A percentile compares a stretch with the other conserved stretches of the same genome.
phyloP scores from a whole-genome alignment of 2,329 filamentous ascomycete genomes.

The Thermoascus crustaceus region DNA sequence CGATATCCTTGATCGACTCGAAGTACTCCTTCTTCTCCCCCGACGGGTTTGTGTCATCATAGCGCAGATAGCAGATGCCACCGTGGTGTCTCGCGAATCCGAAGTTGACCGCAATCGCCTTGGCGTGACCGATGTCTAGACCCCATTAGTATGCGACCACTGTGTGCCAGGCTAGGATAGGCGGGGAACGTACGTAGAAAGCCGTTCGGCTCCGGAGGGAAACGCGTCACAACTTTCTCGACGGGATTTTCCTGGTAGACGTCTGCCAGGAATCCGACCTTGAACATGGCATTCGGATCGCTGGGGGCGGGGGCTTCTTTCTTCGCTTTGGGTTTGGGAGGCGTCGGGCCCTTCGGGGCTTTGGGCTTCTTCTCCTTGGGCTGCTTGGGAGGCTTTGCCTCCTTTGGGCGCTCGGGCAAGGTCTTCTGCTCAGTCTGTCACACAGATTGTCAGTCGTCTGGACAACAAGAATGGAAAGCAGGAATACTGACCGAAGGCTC shows the following conservation, averaged over 20 bases:
- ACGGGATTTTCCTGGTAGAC: conserved; percentile 60
- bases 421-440: too few relatives aligned
- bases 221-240: conserved; percentile 53
- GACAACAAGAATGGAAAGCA: too few relatives aligned
- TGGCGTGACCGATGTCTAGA: conserved; percentile 87
- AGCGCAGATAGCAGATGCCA: conserved; percentile 66
- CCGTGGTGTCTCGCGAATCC: conserved; percentile 82
- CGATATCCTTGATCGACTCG: conserved; percentile 77
- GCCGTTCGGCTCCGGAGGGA: conserved; percentile 84
- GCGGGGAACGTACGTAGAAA: conserved; percentile 2
- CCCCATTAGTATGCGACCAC: conserved; percentile 36
- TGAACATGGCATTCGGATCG: conserved; percentile 63
- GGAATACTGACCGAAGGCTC: too few relatives aligned
- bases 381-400: too few relatives aligned
- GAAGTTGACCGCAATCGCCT: conserved; percentile 94
- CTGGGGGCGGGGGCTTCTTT: too few relatives aligned
- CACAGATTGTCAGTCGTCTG: too few relatives aligned
- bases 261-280: conserved; percentile 64
- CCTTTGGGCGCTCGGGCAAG: too few relatives aligned
- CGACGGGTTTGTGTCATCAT: conserved; percentile 92
- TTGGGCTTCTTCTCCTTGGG: too few relatives aligned
- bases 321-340: too few relatives aligned
- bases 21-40: conserved; percentile 89
- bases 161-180: too few relatives aligned
- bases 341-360: too few relatives aligned